These are phyloP conservation scores for Curvularia eragrostidis DNA, from an alignment of 2,329 filamentous ascomycete genomes.

Conservation along the genomic window DNA sequence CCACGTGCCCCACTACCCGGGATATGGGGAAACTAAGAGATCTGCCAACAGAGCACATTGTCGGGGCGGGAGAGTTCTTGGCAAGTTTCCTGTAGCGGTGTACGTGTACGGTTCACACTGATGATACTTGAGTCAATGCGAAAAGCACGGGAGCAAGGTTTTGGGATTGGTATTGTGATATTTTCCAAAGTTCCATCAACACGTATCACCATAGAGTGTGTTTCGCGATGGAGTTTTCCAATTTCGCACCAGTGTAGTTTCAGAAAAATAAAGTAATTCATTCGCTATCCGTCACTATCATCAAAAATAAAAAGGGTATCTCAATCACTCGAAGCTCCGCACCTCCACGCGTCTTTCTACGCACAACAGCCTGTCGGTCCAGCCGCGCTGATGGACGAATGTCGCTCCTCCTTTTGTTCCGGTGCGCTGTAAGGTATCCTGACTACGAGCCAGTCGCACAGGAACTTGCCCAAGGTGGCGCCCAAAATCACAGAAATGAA, in stretches of 20 bases:
- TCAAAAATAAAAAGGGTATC: slow-evolving; percentile 14
- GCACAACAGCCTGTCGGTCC: slow-evolving; percentile 43
- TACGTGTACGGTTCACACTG: not conserved
- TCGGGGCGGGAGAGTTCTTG: not conserved
- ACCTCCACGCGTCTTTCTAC: slow-evolving; percentile 8
- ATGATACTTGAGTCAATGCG: not conserved
- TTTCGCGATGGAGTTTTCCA: not conserved
- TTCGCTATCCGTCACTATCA: slow-evolving; percentile 6
- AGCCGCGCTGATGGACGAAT: slow-evolving; percentile 29
- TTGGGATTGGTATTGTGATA: not conserved
- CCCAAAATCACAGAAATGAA: slow-evolving; percentile 84
- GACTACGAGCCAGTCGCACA: slow-evolving; percentile 69
- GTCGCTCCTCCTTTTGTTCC: slow-evolving; percentile 36
- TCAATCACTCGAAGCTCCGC: slow-evolving; percentile 1
- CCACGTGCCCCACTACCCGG: not conserved
- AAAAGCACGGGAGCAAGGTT: not conserved
- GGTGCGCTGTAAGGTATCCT: slow-evolving; percentile 32
- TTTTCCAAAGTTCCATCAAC: not conserved
- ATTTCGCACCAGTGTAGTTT: not conserved
- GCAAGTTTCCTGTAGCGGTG: not conserved
- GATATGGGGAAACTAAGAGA: not conserved
- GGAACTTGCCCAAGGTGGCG: slow-evolving; percentile 72
- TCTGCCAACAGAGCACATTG: not conserved
- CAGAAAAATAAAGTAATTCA: not conserved
- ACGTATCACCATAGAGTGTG: not conserved